Evolutionary conservation across 2,329 filamentous ascomycete species (phyloP), one percentile per base, ranked within the genome.

Genomic region (Phoma herbarum): DNA sequence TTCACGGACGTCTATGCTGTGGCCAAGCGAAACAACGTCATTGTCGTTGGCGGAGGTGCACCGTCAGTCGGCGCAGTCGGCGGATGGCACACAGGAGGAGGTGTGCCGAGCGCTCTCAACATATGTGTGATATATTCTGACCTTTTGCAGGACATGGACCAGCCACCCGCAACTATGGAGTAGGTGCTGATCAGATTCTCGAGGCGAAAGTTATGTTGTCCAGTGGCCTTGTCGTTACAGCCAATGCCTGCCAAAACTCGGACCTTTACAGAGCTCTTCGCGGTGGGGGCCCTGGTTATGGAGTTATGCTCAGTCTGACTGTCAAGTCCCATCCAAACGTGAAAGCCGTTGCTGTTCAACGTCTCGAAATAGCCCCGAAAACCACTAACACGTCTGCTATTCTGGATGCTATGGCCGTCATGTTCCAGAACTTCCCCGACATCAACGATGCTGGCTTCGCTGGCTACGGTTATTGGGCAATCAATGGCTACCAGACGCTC

Each of bases 191-290:
- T 57, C 71, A 73, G 16, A 52, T 79, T 10, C 62, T 69, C 3
- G 70, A 78, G 60, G 71, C 69, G 0, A 76, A 69, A 0, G 62
- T 80, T 41, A 73, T 78, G 2, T 76, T 73, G 3, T 54, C 71
- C 0, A 23, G 25, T 6, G 64, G 68, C 0, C 60, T 66, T 2
- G 37, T 62, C 2, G 65, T 7, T 10, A 50, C 66, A 2, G 56
- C 65, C 1, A 72, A 68, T 41, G 61, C 66, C 3, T 72, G 66
- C 41, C 49, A 64, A 0, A 69, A 76, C 28, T 55, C 67, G 5
- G 63, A 71, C 4, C 62, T 80, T 1, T 81, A 81, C 63, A 80
- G 75, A 69, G 79, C 78, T 0, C 69, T 80, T 2, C 68, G 75
- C 0, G 79, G 79, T 4, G 78, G 72, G 3, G 79, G 80, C 0